phyloP scores from a whole-genome alignment of 2,329 filamentous ascomycete species.

The Calonectria pseudoreteaudii region DNA sequence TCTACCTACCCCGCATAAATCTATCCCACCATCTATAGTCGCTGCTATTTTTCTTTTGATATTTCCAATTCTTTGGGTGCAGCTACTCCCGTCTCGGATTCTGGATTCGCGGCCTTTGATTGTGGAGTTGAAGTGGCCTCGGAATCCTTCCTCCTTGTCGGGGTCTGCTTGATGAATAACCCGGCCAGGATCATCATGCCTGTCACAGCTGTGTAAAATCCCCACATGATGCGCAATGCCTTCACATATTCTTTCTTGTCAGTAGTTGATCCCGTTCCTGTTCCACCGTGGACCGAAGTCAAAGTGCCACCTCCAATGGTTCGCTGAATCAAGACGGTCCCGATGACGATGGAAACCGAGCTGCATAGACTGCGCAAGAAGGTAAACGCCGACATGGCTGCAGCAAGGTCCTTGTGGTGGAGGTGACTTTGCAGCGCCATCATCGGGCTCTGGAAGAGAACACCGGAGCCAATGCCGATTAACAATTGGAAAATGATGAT shows the following conservation, averaged over 20 bases:
- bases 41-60: background rate
- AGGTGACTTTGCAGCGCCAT: constrained; percentile 75
- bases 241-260: constrained; percentile 31
- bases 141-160: background rate
- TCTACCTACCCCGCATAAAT: background rate
- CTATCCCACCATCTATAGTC: no score
- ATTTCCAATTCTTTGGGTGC: background rate
- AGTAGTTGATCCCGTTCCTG: constrained; percentile 8
- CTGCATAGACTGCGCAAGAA: constrained; percentile 77
- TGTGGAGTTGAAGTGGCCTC: background rate
- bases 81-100: background rate
- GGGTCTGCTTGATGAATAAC: constrained; percentile 31
- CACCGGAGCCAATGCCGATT: constrained; percentile 72
- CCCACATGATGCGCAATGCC: constrained; percentile 34
- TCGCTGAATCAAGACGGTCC: constrained; percentile 78
- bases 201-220: constrained; percentile 32
- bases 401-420: constrained; percentile 71
- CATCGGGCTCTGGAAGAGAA: constrained; percentile 77
- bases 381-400: constrained; percentile 73
- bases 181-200: constrained; percentile 27
- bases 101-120: background rate
- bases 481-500: constrained; percentile 71
- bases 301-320: constrained; percentile 30
- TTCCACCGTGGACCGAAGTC: constrained; percentile 21
- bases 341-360: constrained; percentile 75